Evolutionary conservation across 441 rosid species (phyloP).

Genomic region (Kokia cookei): DNA sequence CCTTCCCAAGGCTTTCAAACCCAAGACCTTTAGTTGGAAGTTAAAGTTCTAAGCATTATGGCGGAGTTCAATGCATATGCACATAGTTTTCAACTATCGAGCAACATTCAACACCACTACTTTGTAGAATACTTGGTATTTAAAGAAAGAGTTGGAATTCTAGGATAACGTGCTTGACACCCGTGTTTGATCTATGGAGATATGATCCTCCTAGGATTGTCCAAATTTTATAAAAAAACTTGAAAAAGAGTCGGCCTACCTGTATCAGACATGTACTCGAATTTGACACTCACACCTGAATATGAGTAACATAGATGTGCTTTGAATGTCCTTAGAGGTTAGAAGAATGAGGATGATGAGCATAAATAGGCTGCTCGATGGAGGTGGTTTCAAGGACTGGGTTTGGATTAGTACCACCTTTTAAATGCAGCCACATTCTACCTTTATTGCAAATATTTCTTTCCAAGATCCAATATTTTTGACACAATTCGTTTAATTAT

Average conservation of each 20-base stretch:
- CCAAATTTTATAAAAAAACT: neutral
- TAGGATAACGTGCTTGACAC: neutral
- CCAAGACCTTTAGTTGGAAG: neutral
- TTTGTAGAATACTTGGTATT: neutral
- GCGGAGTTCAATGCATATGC: neutral
- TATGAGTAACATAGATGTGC: neutral
- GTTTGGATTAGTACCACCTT: neutral
- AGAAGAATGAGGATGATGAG: neutral
- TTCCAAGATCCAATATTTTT: neutral
- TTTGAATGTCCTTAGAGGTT: neutral
- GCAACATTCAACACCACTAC: neutral
- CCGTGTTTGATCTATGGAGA: neutral
- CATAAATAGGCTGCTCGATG: neutral
- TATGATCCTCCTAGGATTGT: neutral
- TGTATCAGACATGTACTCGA: neutral
- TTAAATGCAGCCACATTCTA: neutral
- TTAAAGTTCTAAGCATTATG: neutral
- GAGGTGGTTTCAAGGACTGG: neutral
- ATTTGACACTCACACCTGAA: neutral
- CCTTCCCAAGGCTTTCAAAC: neutral
- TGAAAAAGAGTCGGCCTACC: neutral
- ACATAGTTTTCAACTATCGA: neutral
- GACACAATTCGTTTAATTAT: neutral
- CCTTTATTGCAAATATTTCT: neutral
- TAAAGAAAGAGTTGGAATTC: neutral